Evolutionary conservation across 306 rosid genomes (phyloP), one percentile per base, ranked within the genome.

Genomic region (Citrullus amarus): DNA sequence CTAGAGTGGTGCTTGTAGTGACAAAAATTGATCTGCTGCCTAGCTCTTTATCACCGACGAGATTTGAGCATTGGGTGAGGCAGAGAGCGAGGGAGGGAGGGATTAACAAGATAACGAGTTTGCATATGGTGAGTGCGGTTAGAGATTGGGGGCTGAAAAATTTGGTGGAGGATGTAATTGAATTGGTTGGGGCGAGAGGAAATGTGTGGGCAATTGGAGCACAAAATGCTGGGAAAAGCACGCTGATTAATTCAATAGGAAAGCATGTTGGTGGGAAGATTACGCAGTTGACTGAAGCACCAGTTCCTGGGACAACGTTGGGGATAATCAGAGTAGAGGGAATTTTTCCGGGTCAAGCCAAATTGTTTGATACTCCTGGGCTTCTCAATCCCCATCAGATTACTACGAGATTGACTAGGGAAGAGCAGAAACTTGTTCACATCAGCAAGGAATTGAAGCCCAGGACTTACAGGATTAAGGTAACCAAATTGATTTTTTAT

Each of bases 241-340:
- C 98, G 2, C 74, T 92, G 78, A 89, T 95, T 57, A 95, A 95
- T 75, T 86, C 95, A 2, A 85, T 92, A 13, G 97, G 96, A 46
- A 89, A 82, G 81, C 55, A 79, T 79, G 86, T 83, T 39, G 93
- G 88, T 73, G 90, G 91, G 68, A 92, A 90, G 85, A 75, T 90
- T 77, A 70, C 88, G 9, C 96, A 92, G 75, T 81, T 95, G 87
- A 95, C 98, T 0, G 96, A 90, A 83, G 98, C 97, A 78, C 93
- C 98, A 6, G 97, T 95, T 41, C 96, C 96, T 9, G 98, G 97
- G 38, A 95, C 98, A 17, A 95, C 98, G 0, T 75, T 95, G 80
- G 98, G 98, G 80, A 92, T 95, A 82, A 86, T 95, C 51, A 90
- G 98, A 83, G 97, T 92, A 81, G 98, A 89, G 75, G 98, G 98